phyloP scores from a whole-genome alignment of 305 asterid genomes.

The Petunia hybrid region DNA sequence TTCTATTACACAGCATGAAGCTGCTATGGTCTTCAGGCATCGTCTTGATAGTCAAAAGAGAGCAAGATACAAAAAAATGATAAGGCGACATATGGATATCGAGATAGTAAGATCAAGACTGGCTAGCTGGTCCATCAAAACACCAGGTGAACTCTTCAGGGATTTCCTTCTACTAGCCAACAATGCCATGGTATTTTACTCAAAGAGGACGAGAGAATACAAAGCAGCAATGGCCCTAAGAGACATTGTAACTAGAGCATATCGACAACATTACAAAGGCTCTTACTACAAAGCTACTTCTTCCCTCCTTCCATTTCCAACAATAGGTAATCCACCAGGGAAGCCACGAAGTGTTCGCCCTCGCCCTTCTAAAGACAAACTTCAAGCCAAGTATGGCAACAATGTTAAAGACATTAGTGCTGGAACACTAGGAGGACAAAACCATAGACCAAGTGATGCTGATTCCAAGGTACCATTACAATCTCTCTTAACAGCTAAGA shows the following conservation, averaged over 20 bases:
- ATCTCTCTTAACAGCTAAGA: slow-evolving; percentile 39
- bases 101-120: slow-evolving; percentile 64
- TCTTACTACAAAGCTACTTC: slow-evolving; percentile 49
- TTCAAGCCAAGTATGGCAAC: slow-evolving; percentile 30
- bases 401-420: slow-evolving; percentile 26
- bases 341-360: slow-evolving; percentile 69
- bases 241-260: slow-evolving; percentile 52
- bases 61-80: slow-evolving; percentile 64
- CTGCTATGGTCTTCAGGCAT: slow-evolving; percentile 75
- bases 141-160: slow-evolving; percentile 63
- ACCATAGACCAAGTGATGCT: slow-evolving; percentile 34
- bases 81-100: slow-evolving; percentile 65
- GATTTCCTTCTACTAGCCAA: slow-evolving; percentile 69
- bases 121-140: slow-evolving; percentile 43
- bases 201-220: slow-evolving; percentile 66
- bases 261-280: slow-evolving; percentile 50
- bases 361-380: slow-evolving; percentile 42
- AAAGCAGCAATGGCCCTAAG: slow-evolving; percentile 66
- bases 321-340: slow-evolving; percentile 58
- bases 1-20: slow-evolving; percentile 60
- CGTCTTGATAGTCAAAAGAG: slow-evolving; percentile 88
- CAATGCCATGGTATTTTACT: slow-evolving; percentile 72
- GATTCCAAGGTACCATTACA: slow-evolving; percentile 38
- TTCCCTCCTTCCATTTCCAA: slow-evolving; percentile 42
- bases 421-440: slow-evolving; percentile 24